Conservation (phyloP, 306 rosid species). For the Spatholobus suberectus region DNA sequence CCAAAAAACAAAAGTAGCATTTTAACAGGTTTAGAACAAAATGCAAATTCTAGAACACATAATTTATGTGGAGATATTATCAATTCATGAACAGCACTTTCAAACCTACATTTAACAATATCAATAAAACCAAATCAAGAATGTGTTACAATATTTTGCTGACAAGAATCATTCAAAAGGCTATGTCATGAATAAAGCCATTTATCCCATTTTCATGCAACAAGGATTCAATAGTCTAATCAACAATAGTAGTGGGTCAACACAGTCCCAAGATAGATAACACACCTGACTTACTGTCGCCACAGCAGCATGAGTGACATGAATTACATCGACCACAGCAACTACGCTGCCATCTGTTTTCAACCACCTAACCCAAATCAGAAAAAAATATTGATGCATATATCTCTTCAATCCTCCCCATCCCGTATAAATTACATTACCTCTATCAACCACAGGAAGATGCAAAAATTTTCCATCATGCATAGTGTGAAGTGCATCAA, state of each 20-base stretch:
- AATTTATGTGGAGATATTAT: constrained; percentile 9
- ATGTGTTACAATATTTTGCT: constrained; percentile 9
- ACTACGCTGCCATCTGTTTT: constrained; percentile 78
- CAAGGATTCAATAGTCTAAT: neutral
- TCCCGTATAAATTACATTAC: constrained; percentile 52
- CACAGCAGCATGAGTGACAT: constrained; percentile 97
- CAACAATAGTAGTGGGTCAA: neutral
- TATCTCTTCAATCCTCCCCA: constrained; percentile 11
- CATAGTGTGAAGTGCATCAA: constrained; percentile 96
- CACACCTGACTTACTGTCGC: constrained; percentile 79
- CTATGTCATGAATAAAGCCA: constrained; percentile 11
- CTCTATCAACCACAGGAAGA: constrained; percentile 92
- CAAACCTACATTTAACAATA: neutral
- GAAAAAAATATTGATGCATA: constrained; percentile 30
- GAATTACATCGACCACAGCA: constrained; percentile 90
- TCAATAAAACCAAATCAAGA: constrained; percentile 19
- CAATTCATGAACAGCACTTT: neutral
- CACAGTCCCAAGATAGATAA: constrained; percentile 41
- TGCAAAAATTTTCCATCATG: constrained; percentile 98
- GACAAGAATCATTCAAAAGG: constrained; percentile 17
- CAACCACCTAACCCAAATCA: constrained; percentile 47
- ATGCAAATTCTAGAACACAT: constrained; percentile 30
- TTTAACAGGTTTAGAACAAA: constrained; percentile 27
- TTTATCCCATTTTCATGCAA: constrained; percentile 35
- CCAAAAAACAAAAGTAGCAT: neutral